These are phyloP conservation scores for Alternaria ethzedia DNA, from an alignment of 2,329 filamentous ascomycete genomes.

Conservation along the genomic window DNA sequence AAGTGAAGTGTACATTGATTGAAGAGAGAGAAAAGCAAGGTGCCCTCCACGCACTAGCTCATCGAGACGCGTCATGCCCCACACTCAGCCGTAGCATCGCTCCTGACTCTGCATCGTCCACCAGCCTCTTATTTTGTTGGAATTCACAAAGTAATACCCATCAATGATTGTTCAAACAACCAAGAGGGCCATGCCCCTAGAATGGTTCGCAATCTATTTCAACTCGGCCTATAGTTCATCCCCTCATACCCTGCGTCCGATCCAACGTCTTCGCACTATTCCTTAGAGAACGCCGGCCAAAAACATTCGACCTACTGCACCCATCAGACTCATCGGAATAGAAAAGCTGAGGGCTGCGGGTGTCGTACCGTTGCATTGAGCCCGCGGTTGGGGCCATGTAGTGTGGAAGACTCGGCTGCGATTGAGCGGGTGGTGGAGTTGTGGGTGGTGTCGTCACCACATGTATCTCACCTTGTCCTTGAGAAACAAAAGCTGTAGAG, in stretches of 20 bases:
- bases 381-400: background rate
- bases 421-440: background rate
- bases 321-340: background rate
- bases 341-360: conserved; percentile 3
- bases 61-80: conserved; percentile 14
- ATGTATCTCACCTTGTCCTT: background rate
- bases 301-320: background rate
- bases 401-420: background rate
- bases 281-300: background rate
- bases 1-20: background rate
- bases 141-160: background rate
- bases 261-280: conserved; percentile 2
- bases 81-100: background rate
- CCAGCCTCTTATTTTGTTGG: background rate
- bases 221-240: background rate
- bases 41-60: background rate
- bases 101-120: background rate
- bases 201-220: too few species aligned
- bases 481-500: background rate
- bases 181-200: background rate
- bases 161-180: background rate
- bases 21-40: background rate
- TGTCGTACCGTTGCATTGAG: background rate
- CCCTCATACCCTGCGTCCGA: background rate
- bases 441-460: background rate